These are phyloP conservation scores for Fusarium protoensiforme DNA, from an alignment of 2,329 filamentous ascomycete species.

Conservation along the genomic window DNA sequence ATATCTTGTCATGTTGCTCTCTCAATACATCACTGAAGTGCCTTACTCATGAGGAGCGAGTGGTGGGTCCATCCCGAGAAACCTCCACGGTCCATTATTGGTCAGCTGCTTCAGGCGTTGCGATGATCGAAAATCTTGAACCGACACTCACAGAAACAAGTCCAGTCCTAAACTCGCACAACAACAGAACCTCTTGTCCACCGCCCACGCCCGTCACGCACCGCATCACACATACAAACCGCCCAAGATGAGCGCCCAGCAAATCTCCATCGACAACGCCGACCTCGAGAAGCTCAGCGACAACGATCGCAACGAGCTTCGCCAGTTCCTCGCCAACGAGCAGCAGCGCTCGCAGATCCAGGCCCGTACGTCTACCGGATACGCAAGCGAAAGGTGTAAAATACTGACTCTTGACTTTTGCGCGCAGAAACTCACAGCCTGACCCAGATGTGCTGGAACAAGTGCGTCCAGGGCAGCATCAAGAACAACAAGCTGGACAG, in stretches of 20 bases:
- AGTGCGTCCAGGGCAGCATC: slow-evolving; percentile 84
- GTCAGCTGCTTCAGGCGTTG: slow-evolving; percentile 10
- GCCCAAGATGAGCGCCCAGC: slow-evolving; percentile 50
- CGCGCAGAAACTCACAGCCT: slow-evolving; percentile 63
- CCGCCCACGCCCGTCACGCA: not conserved
- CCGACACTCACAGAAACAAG: not conserved
- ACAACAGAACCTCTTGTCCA: slow-evolving; percentile 12
- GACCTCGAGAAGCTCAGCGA: slow-evolving; percentile 82
- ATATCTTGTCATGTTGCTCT: not conserved
- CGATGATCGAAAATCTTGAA: slow-evolving; percentile 39
- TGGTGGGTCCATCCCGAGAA: slow-evolving; percentile 12
- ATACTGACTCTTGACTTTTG: not conserved
- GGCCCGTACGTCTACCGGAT: slow-evolving; percentile 61
- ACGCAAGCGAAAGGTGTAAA: slow-evolving; percentile 9
- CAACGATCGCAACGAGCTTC: slow-evolving; percentile 87
- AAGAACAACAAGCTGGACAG: slow-evolving; percentile 78
- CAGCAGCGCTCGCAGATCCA: slow-evolving; percentile 81
- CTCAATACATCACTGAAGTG: not conserved
- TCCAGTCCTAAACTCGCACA: slow-evolving; percentile 1
- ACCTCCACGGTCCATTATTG: slow-evolving; percentile 22
- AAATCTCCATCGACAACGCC: slow-evolving; percentile 59
- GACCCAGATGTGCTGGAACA: slow-evolving; percentile 89
- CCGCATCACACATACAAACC: not conserved
- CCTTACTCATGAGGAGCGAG: not conserved
- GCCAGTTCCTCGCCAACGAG: slow-evolving; percentile 86